These are phyloP conservation scores for Neonectria faginata DNA, from an alignment of 2,329 filamentous ascomycete genomes.

Conservation along the genomic window DNA sequence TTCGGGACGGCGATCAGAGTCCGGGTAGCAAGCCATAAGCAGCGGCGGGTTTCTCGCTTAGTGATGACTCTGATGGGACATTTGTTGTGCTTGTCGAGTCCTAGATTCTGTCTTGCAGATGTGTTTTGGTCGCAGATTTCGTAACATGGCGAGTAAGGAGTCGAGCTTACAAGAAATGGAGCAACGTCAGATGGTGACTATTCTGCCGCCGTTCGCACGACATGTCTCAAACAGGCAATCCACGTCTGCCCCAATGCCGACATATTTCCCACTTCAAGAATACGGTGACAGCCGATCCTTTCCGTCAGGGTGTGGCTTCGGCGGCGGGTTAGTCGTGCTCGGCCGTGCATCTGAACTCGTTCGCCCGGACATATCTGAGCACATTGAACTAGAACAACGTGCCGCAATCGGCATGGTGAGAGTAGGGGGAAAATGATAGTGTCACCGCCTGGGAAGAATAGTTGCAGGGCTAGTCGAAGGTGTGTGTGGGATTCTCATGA, in stretches of 20 bases:
- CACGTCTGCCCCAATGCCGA: background rate
- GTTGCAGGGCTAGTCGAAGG: conserved; percentile 23
- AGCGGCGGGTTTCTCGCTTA: conserved; percentile 2
- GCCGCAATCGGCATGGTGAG: conserved; percentile 13
- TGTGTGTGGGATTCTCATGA: conserved; percentile 20
- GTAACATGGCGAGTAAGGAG: background rate
- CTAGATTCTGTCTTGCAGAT: background rate
- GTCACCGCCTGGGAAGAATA: conserved; percentile 25
- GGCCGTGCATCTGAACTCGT: background rate
- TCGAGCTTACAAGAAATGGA: background rate
- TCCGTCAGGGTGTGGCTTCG: background rate
- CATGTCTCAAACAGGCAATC: conserved; percentile 7
- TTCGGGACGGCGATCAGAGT: background rate
- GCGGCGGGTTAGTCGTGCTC: conserved; percentile 1
- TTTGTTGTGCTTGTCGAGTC: conserved; percentile 5
- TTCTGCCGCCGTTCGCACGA: conserved; percentile 8
- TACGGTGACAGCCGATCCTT: conserved; percentile 12
- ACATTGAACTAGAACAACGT: background rate
- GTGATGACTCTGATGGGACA: conserved; percentile 13
- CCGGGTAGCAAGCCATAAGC: conserved; percentile 3
- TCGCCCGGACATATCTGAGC: conserved; percentile 9
- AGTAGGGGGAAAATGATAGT: conserved; percentile 17
- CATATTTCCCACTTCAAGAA: background rate
- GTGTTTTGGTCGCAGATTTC: background rate
- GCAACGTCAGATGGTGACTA: conserved; percentile 11